phyloP scores from a whole-genome alignment of 345 rosid species.

The Populus deltoides region DNA sequence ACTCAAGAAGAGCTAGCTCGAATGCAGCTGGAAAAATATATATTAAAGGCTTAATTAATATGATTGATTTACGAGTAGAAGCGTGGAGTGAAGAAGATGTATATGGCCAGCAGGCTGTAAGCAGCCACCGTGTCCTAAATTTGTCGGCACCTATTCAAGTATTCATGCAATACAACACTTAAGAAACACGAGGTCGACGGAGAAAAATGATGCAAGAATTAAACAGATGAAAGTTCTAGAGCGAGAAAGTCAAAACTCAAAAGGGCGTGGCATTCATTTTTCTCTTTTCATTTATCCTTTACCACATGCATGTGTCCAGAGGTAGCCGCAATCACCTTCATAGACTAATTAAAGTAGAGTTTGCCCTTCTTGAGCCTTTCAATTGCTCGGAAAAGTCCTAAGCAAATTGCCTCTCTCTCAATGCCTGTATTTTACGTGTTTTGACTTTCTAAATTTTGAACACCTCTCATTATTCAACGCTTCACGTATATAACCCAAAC shows the following conservation, averaged over 20 bases:
- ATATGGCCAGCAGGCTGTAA: neutral
- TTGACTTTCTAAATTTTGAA: conserved; percentile 47
- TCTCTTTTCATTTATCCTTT: neutral
- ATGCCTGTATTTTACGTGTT: conserved; percentile 40
- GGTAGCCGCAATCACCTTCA: neutral
- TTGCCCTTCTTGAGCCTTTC: conserved; percentile 29
- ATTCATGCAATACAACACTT: neutral
- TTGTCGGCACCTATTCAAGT: conserved; percentile 9
- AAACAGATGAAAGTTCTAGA: neutral
- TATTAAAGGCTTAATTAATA: neutral
- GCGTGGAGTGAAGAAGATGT: neutral
- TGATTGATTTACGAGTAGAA: neutral
- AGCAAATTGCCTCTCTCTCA: neutral
- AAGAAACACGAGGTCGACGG: neutral
- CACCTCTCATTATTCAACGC: neutral
- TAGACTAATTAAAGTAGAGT: conserved; percentile 26
- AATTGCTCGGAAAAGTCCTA: conserved; percentile 43
- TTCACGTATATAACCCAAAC: conserved; percentile 24
- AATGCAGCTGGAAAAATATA: neutral
- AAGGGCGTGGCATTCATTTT: neutral
- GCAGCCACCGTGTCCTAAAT: neutral
- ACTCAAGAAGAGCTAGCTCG: neutral
- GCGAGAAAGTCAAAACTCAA: neutral
- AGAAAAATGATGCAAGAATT: neutral
- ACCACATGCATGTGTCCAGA: neutral